Evolutionary conservation across 2,329 filamentous ascomycete species (phyloP).

Genomic region (Proliferodiscus dingleyae): DNA sequence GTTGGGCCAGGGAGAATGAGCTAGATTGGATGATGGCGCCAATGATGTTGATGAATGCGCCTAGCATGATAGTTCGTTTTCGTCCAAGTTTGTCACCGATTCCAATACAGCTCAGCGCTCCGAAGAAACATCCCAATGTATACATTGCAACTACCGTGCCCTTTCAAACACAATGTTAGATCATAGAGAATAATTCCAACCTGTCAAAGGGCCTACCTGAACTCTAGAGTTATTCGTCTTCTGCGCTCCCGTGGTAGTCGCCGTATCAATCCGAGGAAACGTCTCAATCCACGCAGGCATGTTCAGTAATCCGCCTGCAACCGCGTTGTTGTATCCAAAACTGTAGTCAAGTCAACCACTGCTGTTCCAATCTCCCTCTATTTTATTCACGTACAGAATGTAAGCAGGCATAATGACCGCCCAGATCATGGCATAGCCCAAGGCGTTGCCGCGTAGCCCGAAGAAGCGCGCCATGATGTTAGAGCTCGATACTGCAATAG

Average conservation of each 20-base stretch:
- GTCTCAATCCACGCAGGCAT: conserved; percentile 47
- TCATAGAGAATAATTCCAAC: too few species aligned
- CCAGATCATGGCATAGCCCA: conserved; percentile 7
- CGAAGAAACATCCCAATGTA: conserved; percentile 35
- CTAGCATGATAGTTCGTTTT: conserved; percentile 36
- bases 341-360: too few species aligned
- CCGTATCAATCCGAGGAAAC: conserved; percentile 28
- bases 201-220: too few species aligned
- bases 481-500: neutral
- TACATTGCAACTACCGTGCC: conserved; percentile 36
- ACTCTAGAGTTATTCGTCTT: conserved; percentile 1
- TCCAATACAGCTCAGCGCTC: conserved; percentile 32
- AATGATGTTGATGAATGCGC: conserved; percentile 35
- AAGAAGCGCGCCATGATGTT: conserved; percentile 6
- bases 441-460: conserved; percentile 3
- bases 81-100: conserved; percentile 38
- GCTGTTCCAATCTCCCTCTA: too few species aligned
- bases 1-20: conserved; percentile 40
- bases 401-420: conserved; percentile 6
- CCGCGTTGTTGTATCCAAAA: conserved; percentile 6
- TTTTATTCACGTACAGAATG: conserved; percentile 2
- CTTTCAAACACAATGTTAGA: too few species aligned
- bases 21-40: conserved; percentile 38
- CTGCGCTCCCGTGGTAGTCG: conserved; percentile 13
- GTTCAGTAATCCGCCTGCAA: conserved; percentile 6